phyloP scores from a whole-genome alignment of 2,329 filamentous ascomycete genomes.

The Colletotrichum magnum region DNA sequence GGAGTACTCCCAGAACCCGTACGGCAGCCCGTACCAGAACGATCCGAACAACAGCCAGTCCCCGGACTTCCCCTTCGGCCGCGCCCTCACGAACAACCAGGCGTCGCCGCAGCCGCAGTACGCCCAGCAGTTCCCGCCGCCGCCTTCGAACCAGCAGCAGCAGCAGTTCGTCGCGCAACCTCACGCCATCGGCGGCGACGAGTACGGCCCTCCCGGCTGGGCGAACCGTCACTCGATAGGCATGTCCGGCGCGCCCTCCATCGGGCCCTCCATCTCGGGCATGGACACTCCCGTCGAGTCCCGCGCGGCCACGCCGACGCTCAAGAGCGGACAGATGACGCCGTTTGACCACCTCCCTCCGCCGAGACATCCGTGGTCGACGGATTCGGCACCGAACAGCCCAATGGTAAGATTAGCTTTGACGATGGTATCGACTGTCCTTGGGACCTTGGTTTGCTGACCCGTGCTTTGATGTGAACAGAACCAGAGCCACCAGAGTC shows the following conservation, averaged over 20 bases:
- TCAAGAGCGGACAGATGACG: slow-evolving; percentile 47
- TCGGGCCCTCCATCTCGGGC: slow-evolving; percentile 37
- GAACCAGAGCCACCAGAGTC: slow-evolving; percentile 59
- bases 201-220: slow-evolving; percentile 39
- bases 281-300: slow-evolving; percentile 42
- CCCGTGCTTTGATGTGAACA: slow-evolving; percentile 41
- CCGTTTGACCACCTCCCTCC: slow-evolving; percentile 41
- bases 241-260: slow-evolving; percentile 35
- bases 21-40: slow-evolving; percentile 17
- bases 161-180: slow-evolving; percentile 7
- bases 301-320: slow-evolving; percentile 49
- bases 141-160: slow-evolving; percentile 16
- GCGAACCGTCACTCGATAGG: slow-evolving; percentile 38
- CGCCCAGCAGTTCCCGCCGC: slow-evolving; percentile 22
- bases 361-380: slow-evolving; percentile 37
- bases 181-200: slow-evolving; percentile 30
- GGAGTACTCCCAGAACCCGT: slow-evolving; percentile 21
- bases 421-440: not conserved
- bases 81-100: slow-evolving; percentile 35
- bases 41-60: slow-evolving; percentile 9
- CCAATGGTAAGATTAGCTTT: slow-evolving; percentile 44
- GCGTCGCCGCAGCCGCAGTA: slow-evolving; percentile 32
- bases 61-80: slow-evolving; percentile 26
- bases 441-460: slow-evolving; percentile 1
- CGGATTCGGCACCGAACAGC: slow-evolving; percentile 43